A percentile compares a stretch with the other conserved stretches of the same genome.
These are phyloP conservation scores for Chaetomiaceae sp. DNA, from an alignment of 2,329 filamentous ascomycete genomes.

Conservation along the genomic window DNA sequence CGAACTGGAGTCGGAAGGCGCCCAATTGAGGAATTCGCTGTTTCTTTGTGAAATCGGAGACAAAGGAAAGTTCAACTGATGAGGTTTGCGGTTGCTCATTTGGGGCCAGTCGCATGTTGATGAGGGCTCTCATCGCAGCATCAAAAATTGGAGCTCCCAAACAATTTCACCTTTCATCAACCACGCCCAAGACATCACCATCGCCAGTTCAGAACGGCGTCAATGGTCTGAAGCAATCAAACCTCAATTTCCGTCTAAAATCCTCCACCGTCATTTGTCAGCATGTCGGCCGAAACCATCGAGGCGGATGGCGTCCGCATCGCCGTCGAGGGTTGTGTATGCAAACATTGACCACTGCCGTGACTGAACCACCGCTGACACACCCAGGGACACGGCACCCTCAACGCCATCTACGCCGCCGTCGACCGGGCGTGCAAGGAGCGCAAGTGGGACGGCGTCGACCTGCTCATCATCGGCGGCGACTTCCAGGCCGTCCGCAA, in stretches of 20 bases:
- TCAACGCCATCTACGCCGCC: conserved; percentile 86
- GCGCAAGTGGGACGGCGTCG: conserved; percentile 75
- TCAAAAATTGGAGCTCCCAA: too few species aligned
- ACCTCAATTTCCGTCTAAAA: too few species aligned
- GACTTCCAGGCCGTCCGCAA: conserved; percentile 95
- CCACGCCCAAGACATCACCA: too few species aligned
- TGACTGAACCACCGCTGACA: conserved; percentile 24
- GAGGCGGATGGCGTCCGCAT: conserved; percentile 57
- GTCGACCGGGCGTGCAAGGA: conserved; percentile 63
- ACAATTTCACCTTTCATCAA: too few species aligned
- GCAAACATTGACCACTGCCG: conserved; percentile 33
- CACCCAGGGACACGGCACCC: conserved; percentile 76
- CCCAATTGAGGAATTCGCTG: neutral
- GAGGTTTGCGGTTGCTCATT: too few species aligned
- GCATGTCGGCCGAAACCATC: conserved; percentile 5
- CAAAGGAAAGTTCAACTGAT: too few species aligned
- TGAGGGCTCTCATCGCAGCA: too few species aligned
- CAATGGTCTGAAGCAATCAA: too few species aligned
- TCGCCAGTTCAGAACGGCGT: too few species aligned
- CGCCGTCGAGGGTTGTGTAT: conserved; percentile 82
- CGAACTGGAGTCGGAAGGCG: neutral
- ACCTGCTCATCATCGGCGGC: conserved; percentile 89
- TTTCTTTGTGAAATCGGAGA: too few species aligned
- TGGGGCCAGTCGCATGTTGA: too few species aligned
- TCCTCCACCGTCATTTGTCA: too few species aligned